These are phyloP conservation scores for Phaffia rhodozyma DNA, from an alignment of 1,284 basidiomycete species.

Conservation along the genomic window DNA sequence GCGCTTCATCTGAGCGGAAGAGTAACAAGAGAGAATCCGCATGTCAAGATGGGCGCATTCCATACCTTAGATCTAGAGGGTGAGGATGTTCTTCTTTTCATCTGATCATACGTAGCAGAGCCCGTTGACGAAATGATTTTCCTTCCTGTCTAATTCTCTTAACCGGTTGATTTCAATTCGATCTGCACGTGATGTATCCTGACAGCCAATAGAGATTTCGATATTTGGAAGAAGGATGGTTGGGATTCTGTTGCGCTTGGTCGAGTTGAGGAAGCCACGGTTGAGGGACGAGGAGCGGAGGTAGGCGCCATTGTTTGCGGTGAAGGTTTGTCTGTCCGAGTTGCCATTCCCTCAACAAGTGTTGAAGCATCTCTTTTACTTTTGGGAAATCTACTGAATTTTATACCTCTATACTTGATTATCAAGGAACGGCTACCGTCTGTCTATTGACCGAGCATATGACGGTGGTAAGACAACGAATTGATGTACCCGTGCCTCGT, in stretches of 20 bases:
- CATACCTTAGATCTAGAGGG: conserved; percentile 89
- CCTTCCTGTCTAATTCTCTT: background rate
- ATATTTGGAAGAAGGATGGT: conserved; percentile 68
- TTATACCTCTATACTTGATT: background rate
- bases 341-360: conserved; percentile 1
- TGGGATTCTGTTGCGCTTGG: conserved; percentile 86
- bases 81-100: conserved; percentile 7
- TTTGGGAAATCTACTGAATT: background rate
- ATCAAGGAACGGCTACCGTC: conserved; percentile 70
- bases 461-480: conserved; percentile 84
- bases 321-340: conserved; percentile 46
- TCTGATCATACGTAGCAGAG: background rate
- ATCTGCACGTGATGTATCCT: background rate
- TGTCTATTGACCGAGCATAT: conserved; percentile 93
- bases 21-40: conserved; percentile 78
- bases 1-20: conserved; percentile 77
- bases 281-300: conserved; percentile 88
- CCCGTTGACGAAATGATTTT: background rate
- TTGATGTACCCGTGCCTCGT: conserved; percentile 80
- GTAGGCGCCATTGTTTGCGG: conserved; percentile 93
- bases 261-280: conserved; percentile 72
- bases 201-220: conserved; percentile 67
- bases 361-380: background rate
- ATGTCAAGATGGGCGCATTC: conserved; percentile 87
- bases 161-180: background rate